Conservation (phyloP, 768 basidiomycete species). For the Kwoniella sp. region DNA sequence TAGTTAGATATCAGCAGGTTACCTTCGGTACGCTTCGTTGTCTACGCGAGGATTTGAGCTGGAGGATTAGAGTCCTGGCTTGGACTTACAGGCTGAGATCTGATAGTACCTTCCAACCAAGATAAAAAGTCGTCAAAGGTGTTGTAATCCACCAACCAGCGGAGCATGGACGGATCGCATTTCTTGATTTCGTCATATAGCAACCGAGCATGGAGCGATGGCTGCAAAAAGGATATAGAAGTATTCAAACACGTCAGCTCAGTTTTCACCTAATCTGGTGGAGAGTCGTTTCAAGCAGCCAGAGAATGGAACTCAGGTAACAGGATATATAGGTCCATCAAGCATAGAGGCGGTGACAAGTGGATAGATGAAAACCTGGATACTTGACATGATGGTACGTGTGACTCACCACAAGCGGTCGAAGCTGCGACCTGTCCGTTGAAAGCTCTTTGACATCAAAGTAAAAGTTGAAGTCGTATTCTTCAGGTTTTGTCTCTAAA, state of each 20-base stretch:
- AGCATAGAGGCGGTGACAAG: too few relatives aligned
- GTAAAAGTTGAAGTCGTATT: slow-evolving; percentile 48
- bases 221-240: slow-evolving; percentile 19
- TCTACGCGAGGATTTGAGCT: too few relatives aligned
- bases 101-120: slow-evolving; percentile 23
- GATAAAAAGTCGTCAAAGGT: slow-evolving; percentile 17
- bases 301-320: too few relatives aligned
- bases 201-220: slow-evolving; percentile 34
- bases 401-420: slow-evolving; percentile 42
- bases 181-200: slow-evolving; percentile 28
- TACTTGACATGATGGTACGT: too few relatives aligned
- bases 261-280: too few relatives aligned
- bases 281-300: too few relatives aligned
- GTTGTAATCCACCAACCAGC: slow-evolving; percentile 18
- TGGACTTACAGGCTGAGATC: slow-evolving; percentile 19
- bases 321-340: too few relatives aligned
- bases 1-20: too few relatives aligned
- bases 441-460: slow-evolving; percentile 37
- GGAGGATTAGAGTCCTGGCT: too few relatives aligned
- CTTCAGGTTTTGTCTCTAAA: slow-evolving; percentile 15
- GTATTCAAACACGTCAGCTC: neutral
- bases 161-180: slow-evolving; percentile 25
- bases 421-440: slow-evolving; percentile 42
- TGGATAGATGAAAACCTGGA: too few relatives aligned
- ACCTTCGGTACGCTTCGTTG: too few relatives aligned